Percentiles rank a stretch among this genome's conserved stretches.
Conservation (phyloP, 2,329 filamentous ascomycete genomes). For the Paecilomyces sp. region DNA sequence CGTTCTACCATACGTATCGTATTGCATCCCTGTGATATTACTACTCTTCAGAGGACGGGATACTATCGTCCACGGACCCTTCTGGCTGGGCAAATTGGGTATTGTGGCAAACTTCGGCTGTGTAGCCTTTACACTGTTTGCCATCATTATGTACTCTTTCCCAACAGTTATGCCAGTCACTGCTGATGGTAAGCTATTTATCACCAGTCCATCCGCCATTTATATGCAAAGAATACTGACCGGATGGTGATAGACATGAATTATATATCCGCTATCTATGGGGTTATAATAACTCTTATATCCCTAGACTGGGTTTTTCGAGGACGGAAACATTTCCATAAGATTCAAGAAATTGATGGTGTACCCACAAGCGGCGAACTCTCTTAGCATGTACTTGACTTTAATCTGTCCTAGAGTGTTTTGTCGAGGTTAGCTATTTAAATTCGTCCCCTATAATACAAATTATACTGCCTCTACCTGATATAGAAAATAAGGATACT, state of each 20-base stretch:
- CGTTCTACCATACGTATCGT: not conserved
- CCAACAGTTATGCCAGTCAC: not conserved
- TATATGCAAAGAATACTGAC: not conserved
- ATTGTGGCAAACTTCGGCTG: not conserved
- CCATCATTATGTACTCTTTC: not conserved
- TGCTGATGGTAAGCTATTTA: not conserved
- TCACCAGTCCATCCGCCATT: not conserved
- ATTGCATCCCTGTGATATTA: not conserved
- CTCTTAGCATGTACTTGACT: not conserved
- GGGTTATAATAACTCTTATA: not conserved
- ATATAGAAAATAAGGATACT: too few species aligned
- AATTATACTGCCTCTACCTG: too few species aligned
- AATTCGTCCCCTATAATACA: too few species aligned
- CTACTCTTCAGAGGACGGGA: not conserved
- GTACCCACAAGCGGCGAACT: not conserved
- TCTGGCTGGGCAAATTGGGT: not conserved
- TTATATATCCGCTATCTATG: not conserved
- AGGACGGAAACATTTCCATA: not conserved
- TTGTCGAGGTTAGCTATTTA: too few species aligned
- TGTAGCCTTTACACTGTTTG: not conserved
- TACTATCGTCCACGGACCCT: not conserved
- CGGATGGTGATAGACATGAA: not conserved
- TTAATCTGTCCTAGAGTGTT: too few species aligned
- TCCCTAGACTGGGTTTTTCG: not conserved
- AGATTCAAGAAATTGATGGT: not conserved